phyloP scores from a whole-genome alignment of 1,284 basidiomycete species.

The Wolfiporia cocos region DNA sequence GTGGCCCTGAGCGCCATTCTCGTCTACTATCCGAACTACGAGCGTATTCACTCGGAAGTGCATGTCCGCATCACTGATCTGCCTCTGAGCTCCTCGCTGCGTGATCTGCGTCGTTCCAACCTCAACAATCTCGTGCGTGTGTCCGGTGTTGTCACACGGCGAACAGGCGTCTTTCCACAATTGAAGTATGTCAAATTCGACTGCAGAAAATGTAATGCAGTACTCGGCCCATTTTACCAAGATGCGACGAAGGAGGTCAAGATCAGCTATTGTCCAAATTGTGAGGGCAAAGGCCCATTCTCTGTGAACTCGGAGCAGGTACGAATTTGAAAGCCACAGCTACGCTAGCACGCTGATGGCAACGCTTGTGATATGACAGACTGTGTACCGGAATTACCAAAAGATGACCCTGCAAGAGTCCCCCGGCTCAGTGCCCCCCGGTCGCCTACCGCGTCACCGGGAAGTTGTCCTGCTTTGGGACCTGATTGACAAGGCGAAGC shows the following conservation, averaged over 20 bases:
- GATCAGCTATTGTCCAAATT: conserved; percentile 92
- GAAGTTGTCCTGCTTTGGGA: conserved; percentile 98
- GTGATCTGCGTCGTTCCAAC: conserved; percentile 89
- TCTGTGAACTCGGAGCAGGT: conserved; percentile 95
- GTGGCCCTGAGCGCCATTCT: conserved; percentile 93
- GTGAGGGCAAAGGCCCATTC: conserved; percentile 93
- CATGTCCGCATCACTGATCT: conserved; percentile 96
- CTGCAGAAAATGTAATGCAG: conserved; percentile 88
- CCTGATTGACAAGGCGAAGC: conserved; percentile 95
- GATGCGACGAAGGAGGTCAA: conserved; percentile 93
- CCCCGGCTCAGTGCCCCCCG: conserved; percentile 96
- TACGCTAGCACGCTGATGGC: neutral
- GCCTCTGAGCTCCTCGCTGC: conserved; percentile 83
- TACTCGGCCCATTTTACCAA: conserved; percentile 96
- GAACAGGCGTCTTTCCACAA: conserved; percentile 97
- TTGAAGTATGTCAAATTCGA: conserved; percentile 99
- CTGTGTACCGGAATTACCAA: conserved; percentile 98
- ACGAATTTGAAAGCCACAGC: conserved; percentile 11
- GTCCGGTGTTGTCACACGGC: conserved; percentile 93
- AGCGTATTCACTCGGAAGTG: conserved; percentile 96
- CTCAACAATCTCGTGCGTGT: conserved; percentile 96
- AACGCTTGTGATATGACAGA: conserved; percentile 43
- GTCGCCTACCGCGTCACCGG: conserved; percentile 92
- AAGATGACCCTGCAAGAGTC: conserved; percentile 99
- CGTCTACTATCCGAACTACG: conserved; percentile 94